Evolutionary conservation across 2,329 filamentous ascomycete genomes (phyloP), one percentile per base, ranked within the genome.

Genomic region (Cercospora nicotianae): DNA sequence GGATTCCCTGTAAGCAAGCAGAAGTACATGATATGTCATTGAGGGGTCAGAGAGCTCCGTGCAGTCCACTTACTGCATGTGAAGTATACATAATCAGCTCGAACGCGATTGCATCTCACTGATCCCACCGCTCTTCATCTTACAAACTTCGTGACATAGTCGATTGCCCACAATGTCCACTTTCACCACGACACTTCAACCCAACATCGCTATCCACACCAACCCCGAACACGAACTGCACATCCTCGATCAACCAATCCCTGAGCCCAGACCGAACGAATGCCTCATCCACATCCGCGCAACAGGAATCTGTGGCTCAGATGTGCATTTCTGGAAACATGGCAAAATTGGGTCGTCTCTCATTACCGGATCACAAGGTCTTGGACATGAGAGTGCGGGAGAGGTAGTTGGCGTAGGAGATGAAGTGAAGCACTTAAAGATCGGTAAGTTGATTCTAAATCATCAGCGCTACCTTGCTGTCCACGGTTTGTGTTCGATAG

Each of bases 271-370:
- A 8, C 70, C 75, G 12, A 65, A 74, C 28, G 76, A 77, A 26
- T 76, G 75, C 63, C 69, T 78, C 5, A 67, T 78, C 12, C 75
- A 76, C 63, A 73, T 78, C 12, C 67, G 75, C 31, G 76, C 76
- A 4, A 78, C 77, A 8, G 76, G 76, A 10, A 77, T 78, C 23
- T 78, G 77, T 51, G 77, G 77, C 20, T 69, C 63, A 12, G 75
- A 76, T 66, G 73, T 78, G 31, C 76, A 78, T 66, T 77, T 77
- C 67, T 77, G 74, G 75, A 76, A 76, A 66, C 63, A 74, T 45
- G 76, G 75, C 8, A 65, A 63, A 28, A 77, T 77, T 12, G 76
- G 76, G 6, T 58, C 59, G 33, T 75, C 73, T 10, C 36, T 73
- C 9, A 73, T 77, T 9, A 69, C 63, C 5, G 58, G 58, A 10